Evolutionary conservation across 805 yeast genomes (phyloP), one percentile per base, ranked within the genome.

Genomic region (Candida ponderosae): DNA sequence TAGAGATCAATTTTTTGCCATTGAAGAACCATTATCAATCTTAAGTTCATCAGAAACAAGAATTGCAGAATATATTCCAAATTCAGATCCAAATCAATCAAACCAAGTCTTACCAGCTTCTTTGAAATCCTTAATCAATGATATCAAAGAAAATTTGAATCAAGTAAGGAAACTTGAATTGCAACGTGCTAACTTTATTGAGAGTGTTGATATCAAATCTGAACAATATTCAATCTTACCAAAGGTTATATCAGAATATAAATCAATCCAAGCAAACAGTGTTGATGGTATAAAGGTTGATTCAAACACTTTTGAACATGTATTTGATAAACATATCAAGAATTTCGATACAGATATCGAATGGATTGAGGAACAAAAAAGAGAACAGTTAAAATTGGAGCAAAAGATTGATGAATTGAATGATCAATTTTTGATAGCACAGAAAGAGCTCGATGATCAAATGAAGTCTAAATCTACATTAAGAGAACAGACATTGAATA

Each of bases 401-500:
- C 49, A 52, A 4, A 57, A 60, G 32, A 54, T 78, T 17, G 65
- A 62, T 23, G 36, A 37, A 2, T 39, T 62, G 29, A 62, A 65
- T 40, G 38, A 42, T 4, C 42, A 49, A 13, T 67, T 67, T 37
- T 29, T 23, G 2, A 3, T 13, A 24, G 5, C 14, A 13, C 5
- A 6, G 14, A 11, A 24, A 9, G 40, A 32, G 3, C 32, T 53
- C 32, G 43, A 42, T 13, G 31, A 27, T 1, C 20, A 45, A 3
- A 49, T 46, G 24, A 43, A 45, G 1, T 35, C 47, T 0, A 40
- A 43, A 17, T 18, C 15, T 9, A 27, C 20, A 29, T 44, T 43
- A 13, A 60, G 87, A 33, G 72, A 70, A 36, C 59, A 62, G 18
- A 70, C 72, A 1, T 54, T 83, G 31, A 76, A 74, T 37, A 59